A percentile compares a stretch with the other conserved stretches of the same genome.
phyloP scores from a whole-genome alignment of 768 basidiomycete genomes.

The Lenzites betulinus region DNA sequence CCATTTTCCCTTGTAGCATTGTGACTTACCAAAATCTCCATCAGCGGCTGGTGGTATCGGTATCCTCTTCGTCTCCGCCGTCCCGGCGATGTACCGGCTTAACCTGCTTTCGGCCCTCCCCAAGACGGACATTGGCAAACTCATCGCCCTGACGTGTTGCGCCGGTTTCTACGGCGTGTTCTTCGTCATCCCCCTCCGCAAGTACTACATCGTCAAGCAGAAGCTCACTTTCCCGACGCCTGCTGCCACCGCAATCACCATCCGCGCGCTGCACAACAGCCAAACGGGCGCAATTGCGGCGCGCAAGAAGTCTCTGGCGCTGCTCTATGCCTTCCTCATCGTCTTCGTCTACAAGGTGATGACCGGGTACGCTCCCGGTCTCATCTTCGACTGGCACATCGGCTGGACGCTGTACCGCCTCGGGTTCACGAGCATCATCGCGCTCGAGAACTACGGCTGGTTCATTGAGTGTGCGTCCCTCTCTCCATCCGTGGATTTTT shows the following conservation, averaged over 20 bases:
- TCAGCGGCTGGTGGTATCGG: slow-evolving; percentile 58
- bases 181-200: slow-evolving; percentile 65
- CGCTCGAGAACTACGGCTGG: slow-evolving; percentile 62
- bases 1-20: background rate
- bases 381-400: slow-evolving; percentile 65
- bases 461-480: slow-evolving; percentile 47
- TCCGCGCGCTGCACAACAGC: slow-evolving; percentile 59
- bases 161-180: slow-evolving; percentile 64
- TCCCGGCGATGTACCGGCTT: slow-evolving; percentile 63
- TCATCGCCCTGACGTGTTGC: slow-evolving; percentile 56
- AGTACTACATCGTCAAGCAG: slow-evolving; percentile 63
- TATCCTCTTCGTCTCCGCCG: slow-evolving; percentile 58
- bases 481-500: background rate
- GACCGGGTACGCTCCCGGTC: slow-evolving; percentile 60
- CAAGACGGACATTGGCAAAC: slow-evolving; percentile 51
- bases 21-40: slow-evolving; percentile 22
- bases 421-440: slow-evolving; percentile 62
- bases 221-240: slow-evolving; percentile 66
- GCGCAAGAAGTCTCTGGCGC: slow-evolving; percentile 54
- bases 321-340: slow-evolving; percentile 47
- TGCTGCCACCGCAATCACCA: slow-evolving; percentile 66
- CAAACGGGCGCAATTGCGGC: slow-evolving; percentile 51
- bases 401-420: slow-evolving; percentile 61
- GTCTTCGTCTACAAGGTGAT: slow-evolving; percentile 56
- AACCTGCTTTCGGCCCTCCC: slow-evolving; percentile 48